Percentiles rank a stretch among this genome's conserved stretches.
These are phyloP conservation scores for Carallia pectinifolia DNA, from an alignment of 345 rosid species.

Conservation along the genomic window DNA sequence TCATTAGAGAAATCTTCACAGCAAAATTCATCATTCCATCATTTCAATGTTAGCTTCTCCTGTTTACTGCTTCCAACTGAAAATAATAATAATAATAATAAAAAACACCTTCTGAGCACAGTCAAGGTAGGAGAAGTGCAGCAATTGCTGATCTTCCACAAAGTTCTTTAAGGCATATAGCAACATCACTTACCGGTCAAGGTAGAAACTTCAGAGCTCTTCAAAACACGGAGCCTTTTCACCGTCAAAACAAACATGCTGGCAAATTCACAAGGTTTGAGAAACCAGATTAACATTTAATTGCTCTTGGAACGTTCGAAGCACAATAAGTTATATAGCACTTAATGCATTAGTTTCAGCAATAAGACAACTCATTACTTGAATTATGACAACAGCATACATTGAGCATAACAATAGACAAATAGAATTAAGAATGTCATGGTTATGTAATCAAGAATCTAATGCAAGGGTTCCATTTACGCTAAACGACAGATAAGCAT, in stretches of 20 bases:
- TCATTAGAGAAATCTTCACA: constrained; percentile 23
- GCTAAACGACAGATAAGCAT: constrained; percentile 30
- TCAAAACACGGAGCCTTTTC: constrained; percentile 88
- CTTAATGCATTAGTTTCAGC: too few species aligned
- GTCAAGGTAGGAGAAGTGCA: too few species aligned
- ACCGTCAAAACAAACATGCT: constrained; percentile 93
- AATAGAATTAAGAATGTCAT: neutral
- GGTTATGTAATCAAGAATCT: constrained; percentile 29
- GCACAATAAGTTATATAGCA: too few species aligned
- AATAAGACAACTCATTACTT: too few species aligned
- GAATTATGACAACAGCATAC: too few species aligned
- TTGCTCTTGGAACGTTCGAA: neutral
- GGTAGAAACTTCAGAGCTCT: constrained; percentile 66
- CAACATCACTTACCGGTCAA: constrained; percentile 37
- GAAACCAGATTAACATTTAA: neutral
- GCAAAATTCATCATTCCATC: constrained; percentile 12
- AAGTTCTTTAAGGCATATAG: neutral
- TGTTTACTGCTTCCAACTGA: constrained; percentile 49
- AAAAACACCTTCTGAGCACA: too few species aligned
- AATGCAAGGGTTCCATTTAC: constrained; percentile 21
- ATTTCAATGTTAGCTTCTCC: constrained; percentile 21
- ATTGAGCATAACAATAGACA: too few species aligned
- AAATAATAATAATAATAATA: neutral
- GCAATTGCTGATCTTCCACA: neutral
- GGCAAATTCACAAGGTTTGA: constrained; percentile 22